Conservation (phyloP, 106 monocot species). For the Phalaenopsis aphrodite region DNA sequence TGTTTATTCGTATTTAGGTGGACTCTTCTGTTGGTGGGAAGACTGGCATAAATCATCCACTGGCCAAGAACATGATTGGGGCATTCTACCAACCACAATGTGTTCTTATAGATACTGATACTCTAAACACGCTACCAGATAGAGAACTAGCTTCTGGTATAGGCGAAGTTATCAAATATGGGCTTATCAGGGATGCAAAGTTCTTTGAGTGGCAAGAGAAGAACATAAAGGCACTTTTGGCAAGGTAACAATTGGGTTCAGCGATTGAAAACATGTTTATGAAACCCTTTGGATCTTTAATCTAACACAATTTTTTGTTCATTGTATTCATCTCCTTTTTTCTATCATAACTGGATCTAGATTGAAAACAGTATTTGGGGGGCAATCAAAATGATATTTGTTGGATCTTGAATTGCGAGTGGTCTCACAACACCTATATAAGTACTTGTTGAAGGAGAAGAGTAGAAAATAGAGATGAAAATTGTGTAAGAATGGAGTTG, state of each 20-base stretch:
- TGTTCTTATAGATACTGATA: slow-evolving; percentile 90
- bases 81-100: slow-evolving; percentile 98
- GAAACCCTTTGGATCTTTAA: background rate
- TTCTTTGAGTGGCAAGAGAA: slow-evolving; percentile 99
- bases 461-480: no score
- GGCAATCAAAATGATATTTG: background rate
- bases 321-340: background rate
- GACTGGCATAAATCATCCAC: slow-evolving; percentile 93
- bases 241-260: slow-evolving; percentile 40
- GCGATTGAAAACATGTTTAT: background rate
- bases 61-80: slow-evolving; percentile 95
- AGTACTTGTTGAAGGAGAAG: no score
- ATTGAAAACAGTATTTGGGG: background rate
- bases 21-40: slow-evolving; percentile 99
- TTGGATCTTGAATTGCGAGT: no score
- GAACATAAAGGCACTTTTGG: slow-evolving; percentile 75
- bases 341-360: background rate
- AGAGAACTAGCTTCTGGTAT: slow-evolving; percentile 88
- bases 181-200: slow-evolving; percentile 86
- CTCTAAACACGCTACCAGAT: slow-evolving; percentile 83
- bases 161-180: slow-evolving; percentile 94
- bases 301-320: background rate
- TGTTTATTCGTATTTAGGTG: slow-evolving; percentile 35
- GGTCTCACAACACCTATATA: no score
- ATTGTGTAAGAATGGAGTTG: no score